These are phyloP conservation scores for Botrytis deweyae DNA, from an alignment of 2,329 filamentous ascomycete genomes.

Conservation along the genomic window DNA sequence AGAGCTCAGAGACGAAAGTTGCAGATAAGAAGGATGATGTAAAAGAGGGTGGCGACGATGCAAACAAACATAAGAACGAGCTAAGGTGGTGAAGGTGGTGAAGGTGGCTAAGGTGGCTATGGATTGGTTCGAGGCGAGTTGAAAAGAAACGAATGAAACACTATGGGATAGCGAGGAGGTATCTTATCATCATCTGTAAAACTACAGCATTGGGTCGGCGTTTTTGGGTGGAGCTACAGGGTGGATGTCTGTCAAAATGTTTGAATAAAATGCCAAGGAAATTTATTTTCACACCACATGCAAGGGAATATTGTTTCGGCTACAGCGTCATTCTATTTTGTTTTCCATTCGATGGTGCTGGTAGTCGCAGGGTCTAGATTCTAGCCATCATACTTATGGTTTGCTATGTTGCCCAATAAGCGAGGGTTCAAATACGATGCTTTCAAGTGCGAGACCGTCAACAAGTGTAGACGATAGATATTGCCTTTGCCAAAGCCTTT, in stretches of 20 bases:
- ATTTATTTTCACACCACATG: not conserved
- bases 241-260: not conserved
- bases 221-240: not conserved
- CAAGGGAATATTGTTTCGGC: not conserved
- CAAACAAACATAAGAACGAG: conserved; percentile 33
- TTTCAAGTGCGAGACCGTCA: not conserved
- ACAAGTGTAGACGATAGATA: not conserved
- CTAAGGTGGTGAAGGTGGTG: conserved; percentile 33
- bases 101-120: conserved; percentile 29
- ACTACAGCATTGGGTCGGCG: conserved; percentile 5
- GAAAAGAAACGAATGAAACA: not conserved
- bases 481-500: not conserved
- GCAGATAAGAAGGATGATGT: conserved; percentile 22
- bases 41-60: conserved; percentile 27
- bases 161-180: too few relatives aligned
- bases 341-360: not conserved
- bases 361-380: not conserved
- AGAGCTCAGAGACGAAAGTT: conserved; percentile 27
- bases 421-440: not conserved
- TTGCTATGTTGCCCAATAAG: not conserved
- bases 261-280: not conserved
- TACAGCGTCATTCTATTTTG: not conserved
- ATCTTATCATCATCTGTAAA: conserved; percentile 2
- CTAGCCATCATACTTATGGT: not conserved
- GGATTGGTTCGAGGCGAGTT: not conserved